A percentile compares a stretch with the other conserved stretches of the same genome.
These are phyloP conservation scores for Cutaneotrichosporon sp. DNA, from an alignment of 1,284 basidiomycete genomes.

Conservation along the genomic window DNA sequence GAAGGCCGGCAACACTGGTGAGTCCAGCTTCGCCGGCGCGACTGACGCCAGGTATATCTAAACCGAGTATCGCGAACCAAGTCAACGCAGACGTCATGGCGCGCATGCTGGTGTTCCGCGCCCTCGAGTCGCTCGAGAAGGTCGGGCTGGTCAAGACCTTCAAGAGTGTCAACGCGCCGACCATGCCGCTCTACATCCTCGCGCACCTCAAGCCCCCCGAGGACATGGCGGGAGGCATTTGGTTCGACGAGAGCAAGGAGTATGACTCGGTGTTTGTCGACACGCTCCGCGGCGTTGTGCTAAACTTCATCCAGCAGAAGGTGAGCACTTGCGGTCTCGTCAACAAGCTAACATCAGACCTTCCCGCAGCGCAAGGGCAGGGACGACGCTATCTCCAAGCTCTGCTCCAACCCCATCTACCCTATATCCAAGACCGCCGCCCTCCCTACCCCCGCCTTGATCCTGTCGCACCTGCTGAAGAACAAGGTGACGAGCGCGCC, in stretches of 20 bases:
- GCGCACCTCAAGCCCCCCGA: constrained; percentile 45
- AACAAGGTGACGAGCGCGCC: constrained; percentile 34
- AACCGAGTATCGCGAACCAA: constrained; percentile 26
- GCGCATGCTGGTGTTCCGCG: constrained; percentile 38
- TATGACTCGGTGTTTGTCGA: constrained; percentile 49
- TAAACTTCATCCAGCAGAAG: constrained; percentile 32
- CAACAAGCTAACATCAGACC: constrained; percentile 29
- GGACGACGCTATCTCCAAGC: constrained; percentile 22
- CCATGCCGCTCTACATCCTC: constrained; percentile 45
- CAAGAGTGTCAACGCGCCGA: constrained; percentile 50
- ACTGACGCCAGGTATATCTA: constrained; percentile 28
- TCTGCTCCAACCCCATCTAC: constrained; percentile 34
- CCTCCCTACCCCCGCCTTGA: constrained; percentile 38
- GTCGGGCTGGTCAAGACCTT: constrained; percentile 46
- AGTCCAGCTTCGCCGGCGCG: background rate
- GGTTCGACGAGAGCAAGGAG: constrained; percentile 51
- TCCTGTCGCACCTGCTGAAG: constrained; percentile 39
- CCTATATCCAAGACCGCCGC: constrained; percentile 34
- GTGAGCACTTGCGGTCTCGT: constrained; percentile 33
- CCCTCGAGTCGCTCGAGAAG: constrained; percentile 43
- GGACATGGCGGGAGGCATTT: constrained; percentile 51
- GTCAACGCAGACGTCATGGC: constrained; percentile 41
- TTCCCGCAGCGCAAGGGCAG: constrained; percentile 30
- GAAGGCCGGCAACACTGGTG: constrained; percentile 30
- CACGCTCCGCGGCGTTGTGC: constrained; percentile 37